Base-by-base conservation (phyloP, 2,329 filamentous ascomycete genomes). In the Zasmidium angulare region DNA sequence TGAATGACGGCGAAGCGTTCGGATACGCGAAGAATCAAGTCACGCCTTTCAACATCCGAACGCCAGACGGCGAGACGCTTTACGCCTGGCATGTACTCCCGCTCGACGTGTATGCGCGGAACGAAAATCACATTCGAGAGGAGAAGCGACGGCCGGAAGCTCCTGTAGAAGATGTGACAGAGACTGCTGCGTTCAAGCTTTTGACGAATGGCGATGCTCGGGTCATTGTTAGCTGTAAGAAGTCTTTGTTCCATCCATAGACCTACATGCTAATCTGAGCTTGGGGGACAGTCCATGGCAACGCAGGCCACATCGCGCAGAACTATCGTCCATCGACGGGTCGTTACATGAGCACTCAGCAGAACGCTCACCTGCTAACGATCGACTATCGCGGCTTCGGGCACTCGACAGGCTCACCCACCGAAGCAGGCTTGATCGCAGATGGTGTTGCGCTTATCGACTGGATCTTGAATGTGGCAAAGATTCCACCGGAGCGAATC, bases 71-170 rank as follows among this genome's bases (percentile, higher is more conserved):
- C 43, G 88, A 93, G 74, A 85, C 80, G 1, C 78, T 98, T 19
- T 96, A 95, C 71, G 90, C 89, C 23, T 98, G 93, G 93, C 93
- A 97, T 71, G 83, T 98, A 56, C 78, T 97, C 51, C 93, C 93
- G 0, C 76, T 96, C 6, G 86, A 88, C 53, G 78, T 91, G 0
- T 96, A 96, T 72, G 79, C 86, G 6, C 81, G 88, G 65, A 83
- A 96, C 67, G 89, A 96, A 69, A 76, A 81, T 21, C 77, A 78
- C 14, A 77, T 96, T 12, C 77, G 50, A 12, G 56, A 54, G 1
- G 63, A 83, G 43, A 73, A 76, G 3, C 81, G 86, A 65, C 74
- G 77, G 4, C 50, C 23, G 11, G 73, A 83, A 74, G 81, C 78
- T 75, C 65, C 68, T 59, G 63, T 67, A 12, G 71, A 76, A 22